Evolutionary conservation across 164 flowering plant species (phyloP).

Genomic region (Sedum album): DNA sequence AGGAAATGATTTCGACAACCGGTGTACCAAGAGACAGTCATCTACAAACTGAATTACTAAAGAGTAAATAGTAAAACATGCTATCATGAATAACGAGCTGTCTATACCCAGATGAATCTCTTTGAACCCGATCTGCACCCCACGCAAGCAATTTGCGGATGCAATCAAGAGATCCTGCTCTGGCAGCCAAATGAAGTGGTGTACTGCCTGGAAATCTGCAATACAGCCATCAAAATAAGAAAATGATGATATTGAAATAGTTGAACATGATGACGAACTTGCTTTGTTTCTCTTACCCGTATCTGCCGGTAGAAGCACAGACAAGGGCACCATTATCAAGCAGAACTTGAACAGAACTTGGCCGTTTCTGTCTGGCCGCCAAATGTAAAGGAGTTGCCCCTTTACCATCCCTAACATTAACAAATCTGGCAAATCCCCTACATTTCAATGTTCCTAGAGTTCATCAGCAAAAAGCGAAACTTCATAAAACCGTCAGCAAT

Average conservation of each 20-base stretch:
- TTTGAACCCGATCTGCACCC: conserved; percentile 58
- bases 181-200: conserved; percentile 56
- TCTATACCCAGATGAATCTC: conserved; percentile 40
- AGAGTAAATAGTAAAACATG: not conserved
- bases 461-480: not conserved
- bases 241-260: not conserved
- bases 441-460: not conserved
- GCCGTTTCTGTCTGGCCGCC: conserved; percentile 35
- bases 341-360: conserved; percentile 30
- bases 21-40: no score
- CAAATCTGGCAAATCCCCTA: conserved; percentile 56
- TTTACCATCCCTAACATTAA: conserved; percentile 38
- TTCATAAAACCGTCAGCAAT: not conserved
- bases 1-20: no score
- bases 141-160: conserved; percentile 53
- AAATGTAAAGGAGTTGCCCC: conserved; percentile 49
- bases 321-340: conserved; percentile 42
- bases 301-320: conserved; percentile 41
- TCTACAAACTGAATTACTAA: not conserved
- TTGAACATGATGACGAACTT: not conserved
- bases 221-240: not conserved
- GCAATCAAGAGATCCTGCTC: conserved; percentile 47
- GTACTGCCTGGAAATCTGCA: conserved; percentile 42
- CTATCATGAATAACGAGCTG: not conserved
- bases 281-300: conserved; percentile 23